Evolutionary conservation across 1,284 basidiomycete species (phyloP).

Genomic region (Peniophora sp.): DNA sequence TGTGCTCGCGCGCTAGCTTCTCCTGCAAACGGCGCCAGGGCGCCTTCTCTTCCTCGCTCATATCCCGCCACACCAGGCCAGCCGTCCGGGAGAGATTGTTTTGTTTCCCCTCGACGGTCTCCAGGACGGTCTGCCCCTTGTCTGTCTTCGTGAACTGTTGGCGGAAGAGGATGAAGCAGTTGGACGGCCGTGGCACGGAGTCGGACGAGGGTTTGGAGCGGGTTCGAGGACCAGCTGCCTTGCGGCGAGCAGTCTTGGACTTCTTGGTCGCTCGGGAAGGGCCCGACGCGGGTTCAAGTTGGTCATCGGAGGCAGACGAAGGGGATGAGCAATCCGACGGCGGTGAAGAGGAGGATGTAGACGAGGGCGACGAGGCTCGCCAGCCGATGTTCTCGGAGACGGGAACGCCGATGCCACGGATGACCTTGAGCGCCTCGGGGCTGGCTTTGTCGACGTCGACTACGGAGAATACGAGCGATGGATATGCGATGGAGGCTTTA

Average conservation of each 20-base stretch:
- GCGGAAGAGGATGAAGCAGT: slow-evolving; percentile 82
- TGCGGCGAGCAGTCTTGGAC: not conserved
- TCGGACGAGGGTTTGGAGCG: slow-evolving; percentile 5
- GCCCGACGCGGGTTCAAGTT: not conserved
- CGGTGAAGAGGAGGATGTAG: not conserved
- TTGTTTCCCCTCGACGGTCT: slow-evolving; percentile 41
- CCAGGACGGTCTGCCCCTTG: slow-evolving; percentile 26
- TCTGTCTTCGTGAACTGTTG: slow-evolving; percentile 3
- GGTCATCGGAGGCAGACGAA: not conserved
- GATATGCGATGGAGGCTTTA: too few relatives aligned
- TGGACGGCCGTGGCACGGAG: slow-evolving; percentile 71
- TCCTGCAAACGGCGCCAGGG: slow-evolving; percentile 46
- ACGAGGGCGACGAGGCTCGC: not conserved
- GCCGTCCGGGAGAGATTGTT: slow-evolving; percentile 53
- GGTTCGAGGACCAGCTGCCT: not conserved
- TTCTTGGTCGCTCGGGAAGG: not conserved
- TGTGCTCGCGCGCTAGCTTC: slow-evolving; percentile 51
- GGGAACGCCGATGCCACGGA: too few relatives aligned
- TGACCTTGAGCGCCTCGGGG: too few relatives aligned
- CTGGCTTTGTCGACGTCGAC: too few relatives aligned
- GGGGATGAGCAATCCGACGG: not conserved
- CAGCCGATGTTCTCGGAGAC: too few relatives aligned
- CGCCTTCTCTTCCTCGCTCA: slow-evolving; percentile 37
- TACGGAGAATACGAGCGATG: too few relatives aligned
- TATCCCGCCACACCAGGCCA: slow-evolving; percentile 43